phyloP scores from a whole-genome alignment of 2,329 filamentous ascomycete genomes.

The Microcyclosporella mali region DNA sequence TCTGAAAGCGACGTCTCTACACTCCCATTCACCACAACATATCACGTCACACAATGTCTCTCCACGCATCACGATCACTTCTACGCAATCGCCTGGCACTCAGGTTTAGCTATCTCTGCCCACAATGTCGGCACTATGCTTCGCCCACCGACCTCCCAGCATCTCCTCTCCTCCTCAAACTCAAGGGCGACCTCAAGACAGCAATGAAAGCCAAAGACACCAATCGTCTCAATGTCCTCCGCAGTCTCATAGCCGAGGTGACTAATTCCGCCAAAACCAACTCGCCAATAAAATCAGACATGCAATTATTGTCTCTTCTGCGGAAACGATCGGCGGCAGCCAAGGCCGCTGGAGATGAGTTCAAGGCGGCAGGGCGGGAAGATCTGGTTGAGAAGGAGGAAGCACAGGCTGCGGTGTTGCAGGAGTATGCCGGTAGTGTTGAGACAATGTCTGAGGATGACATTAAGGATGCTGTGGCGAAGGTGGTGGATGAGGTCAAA shows the following conservation, averaged over 20 bases:
- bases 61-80: slow-evolving; percentile 8
- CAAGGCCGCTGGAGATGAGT: slow-evolving; percentile 57
- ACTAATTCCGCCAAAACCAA: slow-evolving; percentile 70
- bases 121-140: slow-evolving; percentile 22
- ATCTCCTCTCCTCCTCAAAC: slow-evolving; percentile 39
- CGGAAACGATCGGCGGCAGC: slow-evolving; percentile 56
- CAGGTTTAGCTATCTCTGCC: slow-evolving; percentile 17
- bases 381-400: slow-evolving; percentile 68
- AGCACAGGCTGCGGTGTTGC: slow-evolving; percentile 57
- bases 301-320: slow-evolving; percentile 61
- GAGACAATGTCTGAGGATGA: slow-evolving; percentile 54
- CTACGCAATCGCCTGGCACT: slow-evolving; percentile 10
- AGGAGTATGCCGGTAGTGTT: slow-evolving; percentile 58
- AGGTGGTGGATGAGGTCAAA: slow-evolving; percentile 48
- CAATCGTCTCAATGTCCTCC: slow-evolving; percentile 61
- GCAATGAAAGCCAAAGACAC: slow-evolving; percentile 46
- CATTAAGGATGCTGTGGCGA: slow-evolving; percentile 49
- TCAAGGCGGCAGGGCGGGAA: slow-evolving; percentile 55
- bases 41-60: background rate
- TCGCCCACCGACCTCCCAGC: slow-evolving; percentile 24
- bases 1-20: background rate
- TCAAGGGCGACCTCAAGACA: slow-evolving; percentile 42
- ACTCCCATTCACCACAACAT: background rate
- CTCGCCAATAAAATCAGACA: slow-evolving; percentile 63
- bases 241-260: slow-evolving; percentile 61